Conservation (phyloP, 2,329 filamentous ascomycete genomes). For the Aureobasidium zeae region DNA sequence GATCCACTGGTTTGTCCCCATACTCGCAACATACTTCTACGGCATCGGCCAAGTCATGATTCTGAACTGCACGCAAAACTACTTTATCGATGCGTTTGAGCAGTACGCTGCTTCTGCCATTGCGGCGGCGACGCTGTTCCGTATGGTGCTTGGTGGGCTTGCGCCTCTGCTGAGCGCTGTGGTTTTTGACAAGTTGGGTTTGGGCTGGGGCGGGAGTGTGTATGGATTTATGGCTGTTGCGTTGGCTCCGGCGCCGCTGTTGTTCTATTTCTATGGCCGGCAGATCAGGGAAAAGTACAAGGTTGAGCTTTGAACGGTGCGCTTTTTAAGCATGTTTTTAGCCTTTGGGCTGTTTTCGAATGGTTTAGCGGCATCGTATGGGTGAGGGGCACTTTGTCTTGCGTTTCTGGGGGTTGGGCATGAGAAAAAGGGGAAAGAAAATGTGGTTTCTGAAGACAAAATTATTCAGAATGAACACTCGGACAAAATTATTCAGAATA, state of each 20-base stretch:
- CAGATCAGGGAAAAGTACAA: conserved; percentile 38
- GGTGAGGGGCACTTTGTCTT: no score
- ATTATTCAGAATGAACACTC: no score
- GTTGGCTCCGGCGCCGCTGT: conserved; percentile 40
- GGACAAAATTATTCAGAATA: no score
- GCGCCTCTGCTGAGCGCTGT: conserved; percentile 38
- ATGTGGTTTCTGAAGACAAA: no score
- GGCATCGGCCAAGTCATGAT: conserved; percentile 46
- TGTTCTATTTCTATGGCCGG: conserved; percentile 42
- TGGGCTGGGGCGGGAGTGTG: conserved; percentile 43
- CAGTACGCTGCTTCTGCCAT: conserved; percentile 43
- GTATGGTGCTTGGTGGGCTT: conserved; percentile 39
- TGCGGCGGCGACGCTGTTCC: conserved; percentile 41
- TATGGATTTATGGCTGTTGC: conserved; percentile 39
- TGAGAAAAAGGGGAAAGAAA: no score
- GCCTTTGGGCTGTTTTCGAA: no score
- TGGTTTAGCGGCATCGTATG: no score
- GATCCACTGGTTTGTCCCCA: conserved; percentile 34
- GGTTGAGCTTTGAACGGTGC: conserved; percentile 27
- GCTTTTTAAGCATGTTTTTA: no score
- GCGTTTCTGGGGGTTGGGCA: no score
- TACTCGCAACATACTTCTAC: conserved; percentile 39
- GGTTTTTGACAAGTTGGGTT: conserved; percentile 37
- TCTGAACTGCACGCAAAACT: conserved; percentile 46
- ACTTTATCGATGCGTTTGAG: conserved; percentile 46